phyloP scores from a whole-genome alignment of 805 yeast species.

The Ogataea saltuana region DNA sequence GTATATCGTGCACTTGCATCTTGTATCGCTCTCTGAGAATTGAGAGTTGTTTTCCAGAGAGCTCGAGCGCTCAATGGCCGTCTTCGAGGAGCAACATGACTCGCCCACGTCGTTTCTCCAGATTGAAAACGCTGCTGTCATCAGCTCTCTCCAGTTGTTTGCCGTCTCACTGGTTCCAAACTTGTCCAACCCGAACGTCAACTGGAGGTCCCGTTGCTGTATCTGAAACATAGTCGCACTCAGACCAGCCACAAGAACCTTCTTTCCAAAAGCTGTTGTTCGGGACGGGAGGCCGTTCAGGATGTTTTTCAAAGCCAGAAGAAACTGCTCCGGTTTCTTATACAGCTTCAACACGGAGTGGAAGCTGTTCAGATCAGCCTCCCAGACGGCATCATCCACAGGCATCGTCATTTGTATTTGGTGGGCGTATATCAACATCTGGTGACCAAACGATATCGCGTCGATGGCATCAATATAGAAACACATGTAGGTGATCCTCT shows the following conservation, averaged over 20 bases:
- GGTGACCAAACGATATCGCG: constrained; percentile 77
- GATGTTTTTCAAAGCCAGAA: constrained; percentile 56
- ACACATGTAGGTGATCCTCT: constrained; percentile 77
- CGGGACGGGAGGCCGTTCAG: constrained; percentile 51
- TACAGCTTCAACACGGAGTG: constrained; percentile 25
- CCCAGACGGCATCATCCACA: constrained; percentile 64
- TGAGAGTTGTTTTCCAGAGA: constrained; percentile 33
- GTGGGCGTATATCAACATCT: constrained; percentile 54
- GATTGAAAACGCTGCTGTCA: constrained; percentile 68
- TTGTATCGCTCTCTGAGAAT: constrained; percentile 40
- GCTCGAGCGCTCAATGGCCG: constrained; percentile 34
- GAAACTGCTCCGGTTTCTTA: constrained; percentile 45
- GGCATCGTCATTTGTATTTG: constrained; percentile 64
- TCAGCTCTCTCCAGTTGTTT: constrained; percentile 66
- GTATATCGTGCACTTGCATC: constrained; percentile 66
- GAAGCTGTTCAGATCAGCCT: constrained; percentile 29
- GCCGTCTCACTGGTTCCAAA: constrained; percentile 31
- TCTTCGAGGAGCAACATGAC: constrained; percentile 37
- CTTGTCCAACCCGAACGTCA: constrained; percentile 46
- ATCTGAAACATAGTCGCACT: constrained; percentile 68
- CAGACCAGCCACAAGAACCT: constrained; percentile 65
- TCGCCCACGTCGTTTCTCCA: constrained; percentile 56
- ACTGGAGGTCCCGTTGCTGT: constrained; percentile 70
- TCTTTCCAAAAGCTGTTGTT: constrained; percentile 62
- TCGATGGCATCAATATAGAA: constrained; percentile 80